Percentiles rank a stretch among this genome's conserved stretches.
phyloP scores from a whole-genome alignment of 495 filamentous ascomycete genomes.

The Daldinia bambusicola region DNA sequence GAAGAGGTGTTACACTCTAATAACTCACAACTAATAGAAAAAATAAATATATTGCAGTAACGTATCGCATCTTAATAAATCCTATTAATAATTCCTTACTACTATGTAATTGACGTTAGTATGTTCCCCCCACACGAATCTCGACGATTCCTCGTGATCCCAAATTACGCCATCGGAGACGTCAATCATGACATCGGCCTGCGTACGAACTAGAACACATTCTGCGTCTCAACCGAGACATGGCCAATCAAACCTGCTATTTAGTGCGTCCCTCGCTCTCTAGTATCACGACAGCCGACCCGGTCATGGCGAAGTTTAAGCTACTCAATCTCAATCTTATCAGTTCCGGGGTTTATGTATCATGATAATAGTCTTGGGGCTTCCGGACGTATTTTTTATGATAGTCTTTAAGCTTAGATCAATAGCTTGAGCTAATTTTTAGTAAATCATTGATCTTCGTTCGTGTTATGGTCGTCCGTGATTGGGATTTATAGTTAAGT shows the following conservation, averaged over 20 bases:
- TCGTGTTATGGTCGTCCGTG: neutral
- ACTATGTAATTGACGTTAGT: neutral
- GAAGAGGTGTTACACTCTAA: too few species aligned
- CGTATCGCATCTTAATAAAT: neutral
- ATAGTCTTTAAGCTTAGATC: conserved; percentile 1
- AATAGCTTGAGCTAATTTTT: neutral
- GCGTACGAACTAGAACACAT: conserved; percentile 8
- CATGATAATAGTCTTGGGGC: neutral
- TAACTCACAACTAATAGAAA: too few species aligned
- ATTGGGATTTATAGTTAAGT: neutral
- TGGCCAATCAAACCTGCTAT: conserved; percentile 28
- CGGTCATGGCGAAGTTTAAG: conserved; percentile 36
- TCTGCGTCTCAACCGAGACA: neutral
- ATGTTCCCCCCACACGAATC: conserved; percentile 19
- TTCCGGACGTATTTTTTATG: conserved; percentile 4
- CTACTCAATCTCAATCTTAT: conserved; percentile 30
- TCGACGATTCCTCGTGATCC: conserved; percentile 48
- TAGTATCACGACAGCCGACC: conserved; percentile 36
- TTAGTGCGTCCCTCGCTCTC: neutral
- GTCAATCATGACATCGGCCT: conserved; percentile 55
- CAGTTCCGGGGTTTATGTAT: conserved; percentile 20
- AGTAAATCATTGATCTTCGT: conserved; percentile 2
- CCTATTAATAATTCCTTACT: too few species aligned
- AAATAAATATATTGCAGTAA: neutral
- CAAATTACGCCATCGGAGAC: conserved; percentile 74